phyloP scores from a whole-genome alignment of 2,329 filamentous ascomycete genomes.

The Penicillium sclerotiorum region DNA sequence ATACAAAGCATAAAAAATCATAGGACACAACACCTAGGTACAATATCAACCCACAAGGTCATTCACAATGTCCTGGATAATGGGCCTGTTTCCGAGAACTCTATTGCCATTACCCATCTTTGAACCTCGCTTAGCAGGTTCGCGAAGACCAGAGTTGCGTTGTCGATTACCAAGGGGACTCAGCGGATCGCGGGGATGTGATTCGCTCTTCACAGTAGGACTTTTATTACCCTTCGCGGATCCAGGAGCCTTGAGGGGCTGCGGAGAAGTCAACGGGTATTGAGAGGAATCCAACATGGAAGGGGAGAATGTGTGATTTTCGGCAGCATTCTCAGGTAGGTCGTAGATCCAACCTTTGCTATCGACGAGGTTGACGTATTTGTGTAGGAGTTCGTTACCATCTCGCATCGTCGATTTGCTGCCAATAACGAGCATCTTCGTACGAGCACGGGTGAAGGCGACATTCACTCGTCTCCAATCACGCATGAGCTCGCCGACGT shows the following conservation, averaged over 20 bases:
- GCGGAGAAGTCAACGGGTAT: slow-evolving; percentile 25
- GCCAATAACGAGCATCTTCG: slow-evolving; percentile 86
- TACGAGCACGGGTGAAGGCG: slow-evolving; percentile 88
- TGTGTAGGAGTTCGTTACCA: slow-evolving; percentile 72
- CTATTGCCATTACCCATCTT: slow-evolving; percentile 52
- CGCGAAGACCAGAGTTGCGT: slow-evolving; percentile 42
- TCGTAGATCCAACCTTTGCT: slow-evolving; percentile 77
- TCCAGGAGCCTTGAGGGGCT: not conserved
- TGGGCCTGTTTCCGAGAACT: slow-evolving; percentile 66
- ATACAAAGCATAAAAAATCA: too few species aligned
- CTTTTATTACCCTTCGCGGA: slow-evolving; percentile 29
- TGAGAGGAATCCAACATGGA: slow-evolving; percentile 23
- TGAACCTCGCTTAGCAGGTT: slow-evolving; percentile 63
- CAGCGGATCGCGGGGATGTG: slow-evolving; percentile 29
- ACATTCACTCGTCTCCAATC: slow-evolving; percentile 96
- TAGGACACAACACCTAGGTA: too few species aligned
- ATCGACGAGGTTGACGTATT: slow-evolving; percentile 78
- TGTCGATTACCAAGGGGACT: slow-evolving; percentile 36
- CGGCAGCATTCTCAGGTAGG: slow-evolving; percentile 64
- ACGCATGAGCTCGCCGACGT: slow-evolving; percentile 86
- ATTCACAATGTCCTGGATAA: slow-evolving; percentile 78
- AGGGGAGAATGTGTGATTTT: slow-evolving; percentile 68
- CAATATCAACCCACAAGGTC: slow-evolving; percentile 52
- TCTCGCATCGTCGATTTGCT: slow-evolving; percentile 73
- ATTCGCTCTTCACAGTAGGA: slow-evolving; percentile 24